Evolutionary conservation across 805 yeast species (phyloP).

Genomic region (Torulaspora quercuum): DNA sequence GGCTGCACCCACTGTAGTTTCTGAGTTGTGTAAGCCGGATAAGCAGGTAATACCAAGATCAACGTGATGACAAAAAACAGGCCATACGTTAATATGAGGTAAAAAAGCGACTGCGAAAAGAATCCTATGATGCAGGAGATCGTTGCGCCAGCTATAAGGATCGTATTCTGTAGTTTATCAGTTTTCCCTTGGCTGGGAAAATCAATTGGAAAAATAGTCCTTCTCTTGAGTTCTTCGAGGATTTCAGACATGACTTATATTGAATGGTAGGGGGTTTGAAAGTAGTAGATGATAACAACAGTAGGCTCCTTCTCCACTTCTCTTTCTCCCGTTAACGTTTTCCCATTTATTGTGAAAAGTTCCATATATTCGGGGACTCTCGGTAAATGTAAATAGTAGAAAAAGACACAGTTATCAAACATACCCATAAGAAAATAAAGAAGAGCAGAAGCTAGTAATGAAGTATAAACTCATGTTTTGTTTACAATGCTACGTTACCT

Average conservation of each 20-base stretch:
- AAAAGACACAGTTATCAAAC: too few relatives aligned
- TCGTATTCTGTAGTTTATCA: slow-evolving; percentile 16
- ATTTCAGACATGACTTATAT: slow-evolving; percentile 33
- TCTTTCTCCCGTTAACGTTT: too few relatives aligned
- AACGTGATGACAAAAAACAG: slow-evolving; percentile 36
- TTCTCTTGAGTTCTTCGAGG: slow-evolving; percentile 27
- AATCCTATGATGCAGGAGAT: slow-evolving; percentile 50
- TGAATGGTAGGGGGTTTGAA: background rate
- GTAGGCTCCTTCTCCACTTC: too few relatives aligned
- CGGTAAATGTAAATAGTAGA: too few relatives aligned
- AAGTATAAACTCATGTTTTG: background rate
- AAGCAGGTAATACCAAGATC: slow-evolving; percentile 52
- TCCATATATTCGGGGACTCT: too few relatives aligned
- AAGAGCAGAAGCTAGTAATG: too few relatives aligned
- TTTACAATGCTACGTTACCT: slow-evolving; percentile 15
- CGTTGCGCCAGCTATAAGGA: slow-evolving; percentile 27
- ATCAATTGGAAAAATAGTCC: slow-evolving; percentile 36
- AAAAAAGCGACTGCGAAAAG: slow-evolving; percentile 42
- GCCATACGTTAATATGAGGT: slow-evolving; percentile 41
- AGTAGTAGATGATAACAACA: too few relatives aligned
- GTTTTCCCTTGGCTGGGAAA: slow-evolving; percentile 32
- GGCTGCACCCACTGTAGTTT: slow-evolving; percentile 48
- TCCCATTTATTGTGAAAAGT: too few relatives aligned
- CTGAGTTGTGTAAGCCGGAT: slow-evolving; percentile 51
- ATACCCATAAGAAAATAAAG: too few relatives aligned